phyloP scores from a whole-genome alignment of 2,329 filamentous ascomycete genomes.

The Corinectria fuckeliana region DNA sequence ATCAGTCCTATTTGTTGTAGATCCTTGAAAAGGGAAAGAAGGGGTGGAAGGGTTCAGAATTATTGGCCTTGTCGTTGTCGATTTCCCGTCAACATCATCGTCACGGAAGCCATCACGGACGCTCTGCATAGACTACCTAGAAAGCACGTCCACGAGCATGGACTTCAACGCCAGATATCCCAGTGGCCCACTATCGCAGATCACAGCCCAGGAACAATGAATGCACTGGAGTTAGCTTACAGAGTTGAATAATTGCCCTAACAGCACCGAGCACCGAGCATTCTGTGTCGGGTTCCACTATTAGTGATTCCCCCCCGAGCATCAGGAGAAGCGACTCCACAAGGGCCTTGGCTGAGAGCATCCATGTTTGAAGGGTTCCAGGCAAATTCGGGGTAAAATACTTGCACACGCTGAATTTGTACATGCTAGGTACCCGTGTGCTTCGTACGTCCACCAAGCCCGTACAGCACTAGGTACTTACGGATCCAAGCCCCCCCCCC shows the following conservation, averaged over 20 bases:
- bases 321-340: constrained; percentile 8
- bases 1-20: constrained; percentile 2
- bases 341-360: neutral
- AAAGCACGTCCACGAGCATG: neutral
- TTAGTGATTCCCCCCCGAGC: constrained; percentile 11
- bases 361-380: neutral
- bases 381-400: no score
- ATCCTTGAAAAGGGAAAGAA: constrained; percentile 7
- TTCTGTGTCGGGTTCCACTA: constrained; percentile 5
- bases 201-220: constrained; percentile 8
- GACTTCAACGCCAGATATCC: neutral
- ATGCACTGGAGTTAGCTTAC: neutral
- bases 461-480: neutral
- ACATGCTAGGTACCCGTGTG: neutral
- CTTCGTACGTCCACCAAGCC: neutral
- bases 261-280: neutral
- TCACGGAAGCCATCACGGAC: constrained; percentile 10
- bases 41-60: neutral
- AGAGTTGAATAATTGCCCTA: neutral
- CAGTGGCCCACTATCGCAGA: neutral
- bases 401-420: no score
- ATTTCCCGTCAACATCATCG: neutral
- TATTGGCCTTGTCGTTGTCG: neutral
- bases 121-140: neutral
- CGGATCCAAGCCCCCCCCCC: neutral